Evolutionary conservation across 129 eudicot species (phyloP).

Genomic region (Silybum marianum): DNA sequence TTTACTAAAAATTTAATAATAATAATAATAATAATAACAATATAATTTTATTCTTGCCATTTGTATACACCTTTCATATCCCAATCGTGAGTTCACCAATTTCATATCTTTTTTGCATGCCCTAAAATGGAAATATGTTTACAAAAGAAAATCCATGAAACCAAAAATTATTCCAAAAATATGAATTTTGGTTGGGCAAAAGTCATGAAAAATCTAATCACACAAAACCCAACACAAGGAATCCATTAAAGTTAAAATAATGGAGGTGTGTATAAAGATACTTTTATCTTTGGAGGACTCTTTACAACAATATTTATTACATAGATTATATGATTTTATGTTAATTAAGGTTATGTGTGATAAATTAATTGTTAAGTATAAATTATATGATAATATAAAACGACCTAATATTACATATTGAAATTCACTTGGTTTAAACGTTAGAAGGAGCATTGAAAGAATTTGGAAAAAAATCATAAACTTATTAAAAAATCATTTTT

Average conservation of each 20-base stretch:
- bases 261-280: slow-evolving; percentile 23
- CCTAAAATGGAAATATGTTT: slow-evolving; percentile 16
- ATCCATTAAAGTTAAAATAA: slow-evolving; percentile 26
- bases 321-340: not conserved
- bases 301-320: not conserved
- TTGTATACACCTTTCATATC: slow-evolving; percentile 9
- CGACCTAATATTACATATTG: not conserved
- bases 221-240: slow-evolving; percentile 28
- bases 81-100: not conserved
- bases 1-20: too few species aligned
- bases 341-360: not conserved
- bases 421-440: not conserved
- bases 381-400: not conserved
- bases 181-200: slow-evolving; percentile 8
- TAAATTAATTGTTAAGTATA: too few species aligned
- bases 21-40: not conserved
- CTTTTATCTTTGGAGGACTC: slow-evolving; percentile 9
- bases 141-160: slow-evolving; percentile 1
- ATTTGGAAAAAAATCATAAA: not conserved
- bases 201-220: slow-evolving; percentile 19
- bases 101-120: slow-evolving; percentile 23
- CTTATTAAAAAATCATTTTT: not conserved
- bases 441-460: not conserved
- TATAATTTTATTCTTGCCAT: not conserved
- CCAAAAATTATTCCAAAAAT: not conserved